Conservation (phyloP, 352 stramenopile species). For the Phytophthora macrochlamydospora region DNA sequence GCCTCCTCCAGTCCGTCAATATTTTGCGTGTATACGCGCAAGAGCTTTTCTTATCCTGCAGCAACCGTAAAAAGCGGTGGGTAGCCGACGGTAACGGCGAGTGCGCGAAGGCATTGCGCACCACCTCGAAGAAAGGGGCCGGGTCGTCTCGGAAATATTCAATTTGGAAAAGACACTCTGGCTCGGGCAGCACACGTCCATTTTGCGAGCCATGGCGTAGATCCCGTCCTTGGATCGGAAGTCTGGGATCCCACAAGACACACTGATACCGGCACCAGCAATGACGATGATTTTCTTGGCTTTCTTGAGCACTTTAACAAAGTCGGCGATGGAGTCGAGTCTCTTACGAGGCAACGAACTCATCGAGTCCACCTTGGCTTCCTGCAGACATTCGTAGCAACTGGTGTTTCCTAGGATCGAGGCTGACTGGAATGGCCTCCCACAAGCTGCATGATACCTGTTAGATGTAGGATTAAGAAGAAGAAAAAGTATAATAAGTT, state of each 20-base stretch:
- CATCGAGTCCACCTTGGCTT: constrained; percentile 36
- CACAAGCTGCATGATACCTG: constrained; percentile 60
- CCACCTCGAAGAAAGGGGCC: constrained; percentile 96
- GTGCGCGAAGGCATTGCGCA: constrained; percentile 74
- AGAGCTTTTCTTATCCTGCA: constrained; percentile 93
- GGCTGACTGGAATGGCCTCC: constrained; percentile 52
- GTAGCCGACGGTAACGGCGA: constrained; percentile 90
- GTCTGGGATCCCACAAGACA: constrained; percentile 98
- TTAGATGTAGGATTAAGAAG: neutral
- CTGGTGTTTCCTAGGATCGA: constrained; percentile 79
- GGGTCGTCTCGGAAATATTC: constrained; percentile 97
- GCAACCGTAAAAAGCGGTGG: constrained; percentile 94
- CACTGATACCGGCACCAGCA: constrained; percentile 93
- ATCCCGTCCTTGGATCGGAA: constrained; percentile 94
- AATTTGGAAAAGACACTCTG: constrained; percentile 98
- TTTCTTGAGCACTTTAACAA: constrained; percentile 72
- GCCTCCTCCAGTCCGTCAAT: constrained; percentile 96
- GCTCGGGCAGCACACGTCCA: constrained; percentile 91
- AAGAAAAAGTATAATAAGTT: constrained; percentile 28
- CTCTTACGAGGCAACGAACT: constrained; percentile 35
- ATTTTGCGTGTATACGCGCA: constrained; percentile 97
- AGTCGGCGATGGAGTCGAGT: constrained; percentile 58
- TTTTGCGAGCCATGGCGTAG: constrained; percentile 82
- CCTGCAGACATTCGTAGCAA: constrained; percentile 77
- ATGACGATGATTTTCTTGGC: constrained; percentile 92